Percentiles rank a stretch among this genome's conserved stretches.
These are phyloP conservation scores for Aspergillus biplanus DNA, from an alignment of 495 filamentous ascomycete species.

Conservation along the genomic window DNA sequence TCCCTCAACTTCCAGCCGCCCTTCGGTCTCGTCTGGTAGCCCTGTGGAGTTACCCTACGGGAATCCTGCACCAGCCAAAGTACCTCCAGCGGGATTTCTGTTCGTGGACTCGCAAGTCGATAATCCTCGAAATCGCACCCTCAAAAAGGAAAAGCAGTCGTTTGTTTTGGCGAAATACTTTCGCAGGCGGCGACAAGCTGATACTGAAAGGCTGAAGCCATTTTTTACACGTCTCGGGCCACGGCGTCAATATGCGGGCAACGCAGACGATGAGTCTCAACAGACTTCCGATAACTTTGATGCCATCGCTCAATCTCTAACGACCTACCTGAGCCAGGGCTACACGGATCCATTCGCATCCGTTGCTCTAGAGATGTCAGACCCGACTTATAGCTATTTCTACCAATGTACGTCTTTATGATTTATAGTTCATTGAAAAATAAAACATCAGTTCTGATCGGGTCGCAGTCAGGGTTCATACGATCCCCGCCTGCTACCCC, in stretches of 20 bases:
- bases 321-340: slow-evolving; percentile 15
- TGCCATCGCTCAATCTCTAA: not conserved
- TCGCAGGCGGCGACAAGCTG: not conserved
- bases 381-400: slow-evolving; percentile 16
- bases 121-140: not conserved
- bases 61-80: not conserved
- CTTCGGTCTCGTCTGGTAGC: not conserved
- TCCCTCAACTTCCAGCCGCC: not conserved
- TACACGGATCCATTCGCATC: slow-evolving; percentile 14
- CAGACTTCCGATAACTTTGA: not conserved
- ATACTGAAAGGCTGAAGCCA: not conserved
- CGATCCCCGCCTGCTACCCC: slow-evolving; percentile 13
- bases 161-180: not conserved
- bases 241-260: not conserved
- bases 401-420: slow-evolving; percentile 6
- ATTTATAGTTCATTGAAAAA: not conserved
- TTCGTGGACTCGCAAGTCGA: slow-evolving; percentile 3
- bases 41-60: not conserved
- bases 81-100: not conserved
- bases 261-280: not conserved
- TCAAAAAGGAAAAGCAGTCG: not conserved
- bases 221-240: not conserved
- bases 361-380: slow-evolving; percentile 11
- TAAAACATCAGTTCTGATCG: not conserved
- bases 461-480: slow-evolving; percentile 12